phyloP scores from a whole-genome alignment of 2,329 filamentous ascomycete species.

The Volutella citrinella region DNA sequence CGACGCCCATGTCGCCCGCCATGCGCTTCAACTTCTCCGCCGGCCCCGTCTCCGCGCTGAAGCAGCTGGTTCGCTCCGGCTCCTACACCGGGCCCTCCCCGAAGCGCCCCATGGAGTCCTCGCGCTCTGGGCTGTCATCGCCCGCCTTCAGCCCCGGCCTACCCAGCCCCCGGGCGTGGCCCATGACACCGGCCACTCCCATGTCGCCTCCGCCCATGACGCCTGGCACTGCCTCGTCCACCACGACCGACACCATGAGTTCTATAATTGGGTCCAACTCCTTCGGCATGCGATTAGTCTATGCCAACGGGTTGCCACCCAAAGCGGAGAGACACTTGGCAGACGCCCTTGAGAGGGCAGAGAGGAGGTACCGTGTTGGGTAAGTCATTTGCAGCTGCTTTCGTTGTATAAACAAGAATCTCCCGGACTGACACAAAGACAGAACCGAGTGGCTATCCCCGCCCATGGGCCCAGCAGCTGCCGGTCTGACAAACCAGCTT shows the following conservation, averaged over 20 bases:
- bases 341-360: conserved; percentile 49
- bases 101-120: conserved; percentile 21
- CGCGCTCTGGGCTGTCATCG: conserved; percentile 26
- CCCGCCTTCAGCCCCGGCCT: too few relatives aligned
- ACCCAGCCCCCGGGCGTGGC: conserved; percentile 27
- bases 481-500: conserved; percentile 48
- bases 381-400: too few relatives aligned
- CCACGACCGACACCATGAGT: conserved; percentile 30
- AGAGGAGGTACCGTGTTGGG: conserved; percentile 43
- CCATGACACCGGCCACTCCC: conserved; percentile 38
- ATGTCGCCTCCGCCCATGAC: conserved; percentile 44
- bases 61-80: conserved; percentile 28
- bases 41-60: conserved; percentile 31
- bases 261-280: conserved; percentile 32
- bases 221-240: conserved; percentile 41
- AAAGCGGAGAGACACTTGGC: conserved; percentile 47
- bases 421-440: too few relatives aligned
- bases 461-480: conserved; percentile 39
- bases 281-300: conserved; percentile 50
- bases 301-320: conserved; percentile 43
- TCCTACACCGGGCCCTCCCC: conserved; percentile 18
- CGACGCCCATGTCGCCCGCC: conserved; percentile 30
- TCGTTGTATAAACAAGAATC: too few relatives aligned
- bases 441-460: conserved; percentile 43
- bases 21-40: conserved; percentile 30